Evolutionary conservation across 1,284 basidiomycete species (phyloP), one percentile per base, ranked within the genome.

Genomic region (Rhodotorula sp.): DNA sequence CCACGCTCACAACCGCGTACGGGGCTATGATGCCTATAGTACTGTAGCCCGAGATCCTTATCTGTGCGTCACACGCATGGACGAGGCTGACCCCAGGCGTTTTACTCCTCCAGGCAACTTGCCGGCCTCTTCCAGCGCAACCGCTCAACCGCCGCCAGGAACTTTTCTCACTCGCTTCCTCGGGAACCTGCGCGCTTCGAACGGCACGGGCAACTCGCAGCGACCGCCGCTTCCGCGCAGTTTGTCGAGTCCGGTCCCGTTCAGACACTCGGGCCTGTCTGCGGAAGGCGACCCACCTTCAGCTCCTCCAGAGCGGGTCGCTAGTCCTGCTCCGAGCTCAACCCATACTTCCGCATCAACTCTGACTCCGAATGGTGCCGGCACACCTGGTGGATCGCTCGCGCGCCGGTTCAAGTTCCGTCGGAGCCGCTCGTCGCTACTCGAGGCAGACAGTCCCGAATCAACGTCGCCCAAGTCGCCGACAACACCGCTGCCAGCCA

Each of bases 141-240:
- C 54, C 1, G 42, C 68, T 26, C 60, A 56, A 20, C 57, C 66
- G 2, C 66, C 56, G 45, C 37, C 66, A 8, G 70, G 70, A 30
- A 60, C 71, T 24, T 71, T 74, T 49, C 68, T 74, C 48, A 68
- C 60, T 6, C 67, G 73, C 24, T 69, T 74, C 67, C 60, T 74
- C 42, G 70, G 68, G 7, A 66, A 60, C 20, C 69, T 74, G 30
- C 70, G 73, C 49, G 60, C 70, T 1, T 53, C 70, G 14, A 6
- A 62, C 5, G 37, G 67, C 1, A 4, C 57, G 4, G 5, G 24
- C 10, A 44, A 17, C 20, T 54, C 64, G 5, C 6, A 33, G 7
- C 73, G 70, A n/a, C 70, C 72, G 0, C 46, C 58, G 1, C 62
- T 74, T 2, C 68, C 73, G 3, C 60, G 73, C 0, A 68, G 66